Evolutionary conservation across 2,329 filamentous ascomycete genomes (phyloP), one percentile per base, ranked within the genome.

Genomic region (Colletotrichum endophyticum): DNA sequence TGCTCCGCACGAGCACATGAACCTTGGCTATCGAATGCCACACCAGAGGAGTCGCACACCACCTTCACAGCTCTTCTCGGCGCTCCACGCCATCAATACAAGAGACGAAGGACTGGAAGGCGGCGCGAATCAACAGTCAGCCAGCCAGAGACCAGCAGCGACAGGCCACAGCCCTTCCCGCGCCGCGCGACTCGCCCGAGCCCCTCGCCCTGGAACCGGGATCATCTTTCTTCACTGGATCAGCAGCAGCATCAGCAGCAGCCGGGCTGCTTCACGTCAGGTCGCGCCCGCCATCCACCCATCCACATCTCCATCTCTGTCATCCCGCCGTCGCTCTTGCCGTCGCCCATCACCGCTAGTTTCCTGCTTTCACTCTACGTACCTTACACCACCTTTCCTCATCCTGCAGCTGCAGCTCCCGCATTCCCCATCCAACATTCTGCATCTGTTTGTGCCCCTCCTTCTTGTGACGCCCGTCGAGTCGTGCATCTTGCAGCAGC

Each of bases 311-410:
- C 44, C 44, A 53, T 53, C 44, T 64, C 63, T 66, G 63, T 22
- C 66, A 68, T 68, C 66, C 66, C 66, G 49, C 44, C 28, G 44
- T 53, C 59, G 57, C 59, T 11, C 28, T 16, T 61, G 70, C 72
- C 56, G 28, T 49, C 64, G 53, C 63, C 69, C 32, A 59, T 64
- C 70, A 72, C 70, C 70, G 63, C 70, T 61, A 69, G 70, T 73
- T 22, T 67, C 56, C 39, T n/a, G 27, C 39, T 39, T 19, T 12
- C 44, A 53, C 44, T 22, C 44, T 53, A 53, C 44, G 44, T 53
- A 53, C n/a, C n/a, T 53, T 53, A 13, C 12, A 53, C n/a, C n/a
- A 53, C 44, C 44, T 53, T 53, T 53, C 44, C 44, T 53, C 44
- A 22, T 53, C 44, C 44, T 22, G n/a, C 44, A 53, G 44, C 70